Evolutionary conservation across 139 green algal genomes (phyloP).

Genomic region (Zygnema cylindricum): DNA sequence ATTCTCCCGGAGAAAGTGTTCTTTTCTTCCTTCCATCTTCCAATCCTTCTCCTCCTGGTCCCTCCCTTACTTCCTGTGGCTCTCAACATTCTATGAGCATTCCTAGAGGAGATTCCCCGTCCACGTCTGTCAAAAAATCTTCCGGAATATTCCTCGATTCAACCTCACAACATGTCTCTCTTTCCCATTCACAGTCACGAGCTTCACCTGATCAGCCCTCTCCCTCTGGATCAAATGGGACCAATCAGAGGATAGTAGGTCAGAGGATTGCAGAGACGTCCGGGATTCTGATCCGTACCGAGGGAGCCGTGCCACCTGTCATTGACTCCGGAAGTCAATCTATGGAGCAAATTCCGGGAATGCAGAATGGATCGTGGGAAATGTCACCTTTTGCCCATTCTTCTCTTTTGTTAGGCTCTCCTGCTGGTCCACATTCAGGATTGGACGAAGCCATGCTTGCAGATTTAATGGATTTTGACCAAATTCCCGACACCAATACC

Average conservation of each 20-base stretch:
- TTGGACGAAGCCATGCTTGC: neutral
- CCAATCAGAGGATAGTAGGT: neutral
- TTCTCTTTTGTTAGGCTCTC: neutral
- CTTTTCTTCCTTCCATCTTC: neutral
- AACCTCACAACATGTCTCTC: neutral
- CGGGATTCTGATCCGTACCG: neutral
- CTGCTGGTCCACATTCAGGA: neutral
- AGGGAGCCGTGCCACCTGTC: neutral
- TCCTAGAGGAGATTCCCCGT: neutral
- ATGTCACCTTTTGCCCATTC: neutral
- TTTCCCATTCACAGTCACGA: too few species aligned
- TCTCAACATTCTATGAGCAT: neutral
- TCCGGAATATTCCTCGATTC: neutral
- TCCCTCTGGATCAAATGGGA: too few species aligned
- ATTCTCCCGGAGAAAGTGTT: neutral
- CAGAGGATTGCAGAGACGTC: neutral
- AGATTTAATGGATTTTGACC: neutral
- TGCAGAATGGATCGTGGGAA: neutral
- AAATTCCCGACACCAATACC: neutral
- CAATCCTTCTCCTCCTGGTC: neutral
- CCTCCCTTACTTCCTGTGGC: neutral
- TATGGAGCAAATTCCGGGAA: neutral
- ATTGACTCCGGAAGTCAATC: neutral
- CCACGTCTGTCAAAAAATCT: neutral
- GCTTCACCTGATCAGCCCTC: too few species aligned